Evolutionary conservation across 345 rosid genomes (phyloP).

Genomic region (Eucalyptus tenuipes): DNA sequence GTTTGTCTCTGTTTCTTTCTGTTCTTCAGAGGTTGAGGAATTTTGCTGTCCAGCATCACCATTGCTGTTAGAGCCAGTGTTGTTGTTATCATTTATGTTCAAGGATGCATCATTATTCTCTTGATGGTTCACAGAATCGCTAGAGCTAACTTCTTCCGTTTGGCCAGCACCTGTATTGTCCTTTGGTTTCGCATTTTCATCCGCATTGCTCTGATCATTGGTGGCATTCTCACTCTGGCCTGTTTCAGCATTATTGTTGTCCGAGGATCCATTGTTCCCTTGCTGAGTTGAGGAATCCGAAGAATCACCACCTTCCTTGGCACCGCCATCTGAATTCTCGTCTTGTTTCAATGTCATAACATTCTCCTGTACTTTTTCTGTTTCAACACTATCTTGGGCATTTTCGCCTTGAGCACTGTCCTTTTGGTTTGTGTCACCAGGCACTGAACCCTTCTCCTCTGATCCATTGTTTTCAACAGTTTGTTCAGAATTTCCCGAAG

Average conservation of each 20-base stretch:
- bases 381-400: background rate
- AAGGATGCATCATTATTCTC: background rate
- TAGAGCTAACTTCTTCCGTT: background rate
- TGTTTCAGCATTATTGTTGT: constrained; percentile 1
- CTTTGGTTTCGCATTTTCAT: background rate
- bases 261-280: constrained; percentile 2
- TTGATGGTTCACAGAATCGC: background rate
- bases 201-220: constrained; percentile 3
- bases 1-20: constrained; percentile 12
- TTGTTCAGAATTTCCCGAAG: background rate
- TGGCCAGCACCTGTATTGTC: background rate
- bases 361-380: constrained; percentile 5
- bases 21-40: constrained; percentile 4
- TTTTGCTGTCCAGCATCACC: constrained; percentile 7
- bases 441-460: background rate
- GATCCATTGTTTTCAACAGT: background rate
- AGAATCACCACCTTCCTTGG: background rate
- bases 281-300: background rate
- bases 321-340: background rate
- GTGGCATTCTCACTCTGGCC: constrained; percentile 13
- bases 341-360: background rate
- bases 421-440: background rate
- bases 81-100: background rate
- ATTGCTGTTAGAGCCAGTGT: background rate
- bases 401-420: constrained; percentile 1